phyloP scores from a whole-genome alignment of 441 rosid species.

The Eruca vesicaria region DNA sequence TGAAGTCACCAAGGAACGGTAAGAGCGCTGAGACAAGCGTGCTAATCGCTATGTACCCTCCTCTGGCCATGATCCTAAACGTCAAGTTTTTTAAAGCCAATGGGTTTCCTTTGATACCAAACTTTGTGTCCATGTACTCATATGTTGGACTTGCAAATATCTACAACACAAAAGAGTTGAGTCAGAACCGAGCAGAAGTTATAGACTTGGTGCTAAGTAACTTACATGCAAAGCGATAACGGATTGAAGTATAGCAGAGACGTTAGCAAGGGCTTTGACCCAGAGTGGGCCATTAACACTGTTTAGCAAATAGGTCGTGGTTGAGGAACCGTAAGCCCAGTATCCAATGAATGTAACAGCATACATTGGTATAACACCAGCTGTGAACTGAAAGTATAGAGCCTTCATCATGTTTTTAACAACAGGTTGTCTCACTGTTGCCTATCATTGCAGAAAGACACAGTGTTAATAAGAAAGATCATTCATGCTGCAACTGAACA shows the following conservation, averaged over 20 bases:
- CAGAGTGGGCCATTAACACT: constrained; percentile 74
- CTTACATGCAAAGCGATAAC: constrained; percentile 85
- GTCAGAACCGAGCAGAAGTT: constrained; percentile 44
- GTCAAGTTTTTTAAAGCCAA: constrained; percentile 52
- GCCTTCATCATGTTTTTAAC: constrained; percentile 84
- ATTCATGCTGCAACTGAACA: not conserved
- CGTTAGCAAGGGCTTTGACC: constrained; percentile 76
- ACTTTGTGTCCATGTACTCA: constrained; percentile 83
- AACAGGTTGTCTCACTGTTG: constrained; percentile 80
- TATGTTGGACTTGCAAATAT: constrained; percentile 93
- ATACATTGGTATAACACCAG: constrained; percentile 72
- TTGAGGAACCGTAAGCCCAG: constrained; percentile 90
- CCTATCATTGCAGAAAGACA: constrained; percentile 42
- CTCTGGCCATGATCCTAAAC: constrained; percentile 68
- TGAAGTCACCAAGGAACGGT: constrained; percentile 87
- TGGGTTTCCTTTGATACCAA: constrained; percentile 68
- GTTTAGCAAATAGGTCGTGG: constrained; percentile 69
- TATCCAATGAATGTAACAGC: constrained; percentile 78
- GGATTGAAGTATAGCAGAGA: constrained; percentile 78
- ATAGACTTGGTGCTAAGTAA: constrained; percentile 6
- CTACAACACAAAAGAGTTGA: constrained; percentile 34
- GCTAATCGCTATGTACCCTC: constrained; percentile 68
- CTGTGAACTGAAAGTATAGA: constrained; percentile 77
- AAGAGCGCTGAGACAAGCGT: constrained; percentile 75
- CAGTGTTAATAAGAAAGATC: not conserved